Base-by-base conservation (phyloP, 2,329 filamentous ascomycete species). In the Pseudogymnoascus sp. region DNA sequence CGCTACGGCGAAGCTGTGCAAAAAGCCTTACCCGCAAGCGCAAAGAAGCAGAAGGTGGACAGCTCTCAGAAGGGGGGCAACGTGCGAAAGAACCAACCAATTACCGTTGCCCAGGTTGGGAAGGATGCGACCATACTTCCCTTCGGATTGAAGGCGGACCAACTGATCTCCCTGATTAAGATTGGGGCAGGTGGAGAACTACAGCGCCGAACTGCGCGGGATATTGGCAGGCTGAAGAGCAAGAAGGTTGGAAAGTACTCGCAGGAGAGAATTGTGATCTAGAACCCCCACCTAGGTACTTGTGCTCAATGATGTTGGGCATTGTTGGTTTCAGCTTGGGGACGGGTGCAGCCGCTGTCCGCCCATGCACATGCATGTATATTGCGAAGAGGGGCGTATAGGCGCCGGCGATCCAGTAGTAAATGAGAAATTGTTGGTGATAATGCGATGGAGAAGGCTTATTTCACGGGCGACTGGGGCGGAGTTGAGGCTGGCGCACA, bases 241-340 rank as follows among this genome's bases (percentile, higher is more conserved):
- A 89, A 90, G 77, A 87, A 87, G 73, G 88, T 93, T 66, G 89
- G 89, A 63, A 85, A 87, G 68, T 96, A 97, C 77, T 91, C 89
- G 56, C 82, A 93, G 68, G 91, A 96, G 77, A 85, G 86, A 75
- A 86, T 96, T 69, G 75, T 82, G 61, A 78, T 91, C 70, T 91
- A 81, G 77, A 38, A 11, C 19, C 59, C 19, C 5, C 6, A 13
- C 16, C n/a, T 19, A 62, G 35, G 40, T 61, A 42, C 33, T 24
- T 61, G 11, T 11, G 59, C 33, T 61, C 33, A 61, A 5, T 61
- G 59, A 42, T 61, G 59, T 61, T 26, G 33, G 33, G 59, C 33
- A 61, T 56, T 56, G 33, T 61, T 61, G 59, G 59, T 40, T 60
- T 37, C 33, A 61, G 59, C 59, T 61, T 61, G 11, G 6, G 19